Base-by-base conservation (phyloP, 768 basidiomycete species). In the Naganishia vaughanmartiniae region DNA sequence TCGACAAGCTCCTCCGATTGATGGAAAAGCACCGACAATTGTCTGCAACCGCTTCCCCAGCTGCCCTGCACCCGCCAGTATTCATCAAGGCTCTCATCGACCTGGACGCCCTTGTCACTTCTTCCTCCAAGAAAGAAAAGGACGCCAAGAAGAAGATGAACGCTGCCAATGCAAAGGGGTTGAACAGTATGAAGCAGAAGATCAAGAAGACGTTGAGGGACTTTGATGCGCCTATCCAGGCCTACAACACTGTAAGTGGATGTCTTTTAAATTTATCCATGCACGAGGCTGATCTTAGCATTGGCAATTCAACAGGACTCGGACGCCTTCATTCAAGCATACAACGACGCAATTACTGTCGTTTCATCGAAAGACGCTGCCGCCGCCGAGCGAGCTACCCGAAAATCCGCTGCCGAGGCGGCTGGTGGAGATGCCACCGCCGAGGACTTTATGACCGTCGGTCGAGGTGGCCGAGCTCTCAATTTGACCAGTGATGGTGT, bases 151-250 rank as follows among this genome's bases (percentile, higher is more conserved):
- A 97, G 83, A 97, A 96, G 83, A 92, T 94, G 89, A 95, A 93
- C 67, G 78, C 92, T 1, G 89, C 86, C 72, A 94, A 94, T 76
- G 91, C 93, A 48, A 93, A 91, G 77, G 92, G 93, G 1, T 85
- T 98, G 74, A 97, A 92, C 65, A 90, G 90, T n/a, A 90, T 97
- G 89, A 97, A 94, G 83, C 95, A 98, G 83, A 96, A 94, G 81
- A 85, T 97, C 67, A 94, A 90, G 84, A 98, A 94, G 84, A 86
- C 89, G 12, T 76, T 85, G 67, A 95, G 93, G 81, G 96, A 98
- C 80, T 86, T 91, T 78, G 96, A 97, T 83, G 82, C 81, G 14
- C 89, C 91, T 74, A 81, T 94, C 51, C 88, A 87, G 78, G 86
- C 86, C 70, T 97, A 88, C 83, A 89, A 90, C 77, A 85, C 87